Evolutionary conservation across 257 asterid species (phyloP).

Genomic region (Penstemon davidsonii): DNA sequence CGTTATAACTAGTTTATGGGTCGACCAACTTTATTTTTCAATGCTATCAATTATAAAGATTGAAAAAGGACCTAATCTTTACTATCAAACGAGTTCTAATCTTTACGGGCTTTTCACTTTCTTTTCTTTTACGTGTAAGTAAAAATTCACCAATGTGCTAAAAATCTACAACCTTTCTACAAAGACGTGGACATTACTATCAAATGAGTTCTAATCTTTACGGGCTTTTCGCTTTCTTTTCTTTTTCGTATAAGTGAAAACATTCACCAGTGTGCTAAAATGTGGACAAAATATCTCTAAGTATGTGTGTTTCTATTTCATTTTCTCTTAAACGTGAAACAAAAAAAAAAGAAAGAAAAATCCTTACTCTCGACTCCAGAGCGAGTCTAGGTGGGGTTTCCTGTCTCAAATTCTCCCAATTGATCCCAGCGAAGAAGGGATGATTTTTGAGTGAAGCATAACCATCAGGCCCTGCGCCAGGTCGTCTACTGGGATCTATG

Average conservation of each 20-base stretch:
- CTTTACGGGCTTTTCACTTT: not conserved
- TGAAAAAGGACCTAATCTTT: no score
- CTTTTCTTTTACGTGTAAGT: not conserved
- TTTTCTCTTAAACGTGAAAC: not conserved
- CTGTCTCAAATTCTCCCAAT: slow-evolving; percentile 72
- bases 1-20: no score
- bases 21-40: no score
- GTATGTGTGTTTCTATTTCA: slow-evolving; percentile 1
- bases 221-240: not conserved
- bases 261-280: not conserved
- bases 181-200: not conserved
- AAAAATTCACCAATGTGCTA: not conserved
- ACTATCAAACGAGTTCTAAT: not conserved
- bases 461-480: slow-evolving; percentile 87
- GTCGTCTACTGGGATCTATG: slow-evolving; percentile 86
- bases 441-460: slow-evolving; percentile 78
- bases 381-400: slow-evolving; percentile 80
- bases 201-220: not conserved
- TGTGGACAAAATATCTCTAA: not conserved
- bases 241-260: not conserved
- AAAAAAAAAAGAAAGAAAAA: not conserved
- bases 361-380: slow-evolving; percentile 63
- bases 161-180: not conserved
- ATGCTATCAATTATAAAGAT: no score
- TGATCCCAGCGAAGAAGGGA: slow-evolving; percentile 73